Evolutionary conservation across 2,329 filamentous ascomycete genomes (phyloP), one percentile per base, ranked within the genome.

Genomic region (Aureobasidium sp.): DNA sequence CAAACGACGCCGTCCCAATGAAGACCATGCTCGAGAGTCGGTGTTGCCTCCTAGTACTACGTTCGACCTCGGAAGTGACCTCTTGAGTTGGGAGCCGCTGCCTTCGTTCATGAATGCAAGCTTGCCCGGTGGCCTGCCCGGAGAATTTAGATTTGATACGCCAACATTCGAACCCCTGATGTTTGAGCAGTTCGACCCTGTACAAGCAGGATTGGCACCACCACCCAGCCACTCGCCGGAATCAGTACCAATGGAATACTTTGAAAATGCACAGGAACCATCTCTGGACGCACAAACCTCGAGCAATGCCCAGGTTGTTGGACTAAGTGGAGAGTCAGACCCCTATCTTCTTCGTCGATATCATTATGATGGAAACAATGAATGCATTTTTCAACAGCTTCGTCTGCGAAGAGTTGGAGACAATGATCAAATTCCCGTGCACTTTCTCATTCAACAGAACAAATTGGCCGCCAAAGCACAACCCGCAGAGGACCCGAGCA

Each of bases 381-480:
- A 67, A 50, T 62, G 63, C 8, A 54, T 59, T 4, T 66, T 66
- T 52, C 62, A 63, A 30, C 63, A 61, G 10, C 55, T 63, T 11
- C 60, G 64, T n/a, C 58, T 68, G 42, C 59, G 65, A 12, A 66
- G 47, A 39, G 47, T 55, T 11, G 57, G 52, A 27, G 57, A 57
- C 12, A 57, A 62, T 22, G 55, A 57, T 34, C 57, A 56, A 16
- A 57, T 63, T 17, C 66, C 65, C 3, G 60, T 64, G 0, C 63
- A 68, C 34, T 68, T 70, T 54, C 61, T 64, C n/a, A 64, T 70
- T 17, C 63, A 64, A 16, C 64, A 65, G 57, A 67, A 68, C 32
- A 61, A 60, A 3, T 56, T 68, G 10, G 60, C 67, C 2, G 59
- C 61, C 19, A 69, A 66, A 56, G 65, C 66, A 6, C 66, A 69